phyloP scores from a whole-genome alignment of 2,329 filamentous ascomycete genomes.

The Escovopsis sp. region DNA sequence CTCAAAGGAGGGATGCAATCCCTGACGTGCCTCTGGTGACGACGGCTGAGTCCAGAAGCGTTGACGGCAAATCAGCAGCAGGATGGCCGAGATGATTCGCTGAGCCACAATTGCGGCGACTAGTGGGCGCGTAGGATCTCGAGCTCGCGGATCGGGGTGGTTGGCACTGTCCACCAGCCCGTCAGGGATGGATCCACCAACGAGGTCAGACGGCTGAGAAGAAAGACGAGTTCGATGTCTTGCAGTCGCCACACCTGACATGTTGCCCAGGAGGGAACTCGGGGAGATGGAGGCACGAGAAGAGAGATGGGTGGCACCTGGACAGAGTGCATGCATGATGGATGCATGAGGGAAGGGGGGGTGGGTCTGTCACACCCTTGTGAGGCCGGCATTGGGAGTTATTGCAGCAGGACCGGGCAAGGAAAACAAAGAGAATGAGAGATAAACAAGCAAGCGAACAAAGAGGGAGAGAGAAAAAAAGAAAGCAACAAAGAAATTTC shows the following conservation, averaged over 20 bases:
- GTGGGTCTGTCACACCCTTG: too few species aligned
- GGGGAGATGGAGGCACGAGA: too few species aligned
- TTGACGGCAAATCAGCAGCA: constrained; percentile 11
- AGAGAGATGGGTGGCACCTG: too few species aligned
- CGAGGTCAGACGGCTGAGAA: constrained; percentile 22
- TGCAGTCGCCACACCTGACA: constrained; percentile 14
- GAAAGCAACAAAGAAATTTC: too few species aligned
- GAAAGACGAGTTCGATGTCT: constrained; percentile 29
- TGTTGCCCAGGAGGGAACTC: not conserved
- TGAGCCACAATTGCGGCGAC: constrained; percentile 13
- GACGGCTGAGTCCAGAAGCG: constrained; percentile 7
- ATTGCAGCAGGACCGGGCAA: too few species aligned
- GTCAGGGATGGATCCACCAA: constrained; percentile 18
- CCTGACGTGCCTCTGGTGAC: constrained; percentile 6
- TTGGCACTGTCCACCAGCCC: constrained; percentile 22
- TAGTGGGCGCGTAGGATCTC: constrained; percentile 22
- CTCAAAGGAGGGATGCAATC: not conserved
- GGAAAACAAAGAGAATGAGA: too few species aligned
- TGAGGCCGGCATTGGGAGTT: too few species aligned
- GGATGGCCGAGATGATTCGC: constrained; percentile 16
- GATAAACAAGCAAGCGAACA: too few species aligned
- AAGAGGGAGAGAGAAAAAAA: not conserved
- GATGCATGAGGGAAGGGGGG: too few species aligned
- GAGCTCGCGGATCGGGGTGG: constrained; percentile 16
- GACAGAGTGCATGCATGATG: too few species aligned